A percentile compares a stretch with the other conserved stretches of the same genome.
These are phyloP conservation scores for Ophiostoma sp. DNA, from an alignment of 2,329 filamentous ascomycete genomes.

Conservation along the genomic window DNA sequence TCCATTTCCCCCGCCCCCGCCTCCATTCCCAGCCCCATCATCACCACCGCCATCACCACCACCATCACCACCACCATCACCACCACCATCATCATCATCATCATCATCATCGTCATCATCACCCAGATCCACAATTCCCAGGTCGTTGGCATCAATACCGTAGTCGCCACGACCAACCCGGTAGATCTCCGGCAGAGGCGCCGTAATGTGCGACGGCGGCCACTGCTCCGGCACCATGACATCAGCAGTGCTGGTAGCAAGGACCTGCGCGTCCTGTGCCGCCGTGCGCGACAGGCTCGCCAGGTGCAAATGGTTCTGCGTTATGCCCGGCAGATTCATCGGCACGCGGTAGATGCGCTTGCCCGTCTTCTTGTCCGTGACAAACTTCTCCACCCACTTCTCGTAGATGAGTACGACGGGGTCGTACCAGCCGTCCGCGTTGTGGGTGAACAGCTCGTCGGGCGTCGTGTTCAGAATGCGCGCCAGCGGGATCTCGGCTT, in stretches of 20 bases:
- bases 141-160: background rate
- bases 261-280: background rate
- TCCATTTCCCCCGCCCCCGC: background rate
- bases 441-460: background rate
- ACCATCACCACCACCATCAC: background rate
- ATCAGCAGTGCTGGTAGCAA: background rate
- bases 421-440: constrained; percentile 19
- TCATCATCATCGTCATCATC: background rate
- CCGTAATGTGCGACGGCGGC: background rate
- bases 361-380: constrained; percentile 2
- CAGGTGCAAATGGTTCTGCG: background rate
- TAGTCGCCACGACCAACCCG: background rate
- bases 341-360: constrained; percentile 23
- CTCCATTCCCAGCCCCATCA: background rate
- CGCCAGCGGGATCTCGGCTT: background rate
- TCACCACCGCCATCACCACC: background rate
- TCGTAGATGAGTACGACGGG: constrained; percentile 26
- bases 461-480: constrained; percentile 22
- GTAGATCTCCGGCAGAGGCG: background rate
- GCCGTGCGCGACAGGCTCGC: background rate
- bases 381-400: constrained; percentile 24
- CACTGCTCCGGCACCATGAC: constrained; percentile 14
- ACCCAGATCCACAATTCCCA: background rate
- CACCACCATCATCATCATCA: background rate
- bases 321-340: constrained; percentile 21